Base-by-base conservation (phyloP, 768 basidiomycete species). In the Scleroderma citrinum region DNA sequence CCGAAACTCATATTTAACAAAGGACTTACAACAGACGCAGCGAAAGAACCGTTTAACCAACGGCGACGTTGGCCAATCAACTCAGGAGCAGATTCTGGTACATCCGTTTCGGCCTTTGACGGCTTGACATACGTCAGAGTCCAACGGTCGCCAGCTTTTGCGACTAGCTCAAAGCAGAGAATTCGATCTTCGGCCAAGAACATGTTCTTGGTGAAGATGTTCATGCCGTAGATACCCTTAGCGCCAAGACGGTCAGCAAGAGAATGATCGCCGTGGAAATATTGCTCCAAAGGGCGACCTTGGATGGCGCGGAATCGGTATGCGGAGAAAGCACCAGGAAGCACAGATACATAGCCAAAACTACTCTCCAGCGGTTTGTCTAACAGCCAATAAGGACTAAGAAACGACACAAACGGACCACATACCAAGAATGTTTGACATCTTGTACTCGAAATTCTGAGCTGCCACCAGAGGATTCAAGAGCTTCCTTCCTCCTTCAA, bases 361-460 rank as follows among this genome's bases (percentile, higher is more conserved):
- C 88, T 86, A 64, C 90, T 92, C 70, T 98, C 94, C 46, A 93
- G 75, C 1, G 94, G 94, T 65, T 96, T 94, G 66, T 94, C 92
- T 85, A 51, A 46, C 16, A 46, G 14, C 20, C 20, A 19, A 13
- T 3, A 56, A 42, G 31, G 32, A 11, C 39, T 49, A 1, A 51
- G 39, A 46, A 38, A 35, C n/a, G 44, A 19, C 10, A 41, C 19
- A 42, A 11, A 29, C 19, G 29, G 11, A 16, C 17, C 11, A 48
- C 73, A 47, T 56, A 82, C 85, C 87, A 24, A 97, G 74, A 61
- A 98, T 96, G 69, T 97, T 96, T 39, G 91, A 93, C 90, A 97
- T 95, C 71, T 92, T 96, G 72, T 96, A 96, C 70, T 94, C 92
- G 59, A 94, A 94, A 69, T 97, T 96, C 66, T 97, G 94, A 14